phyloP scores from a whole-genome alignment of 306 rosid genomes.

The Cajanus cajan region DNA sequence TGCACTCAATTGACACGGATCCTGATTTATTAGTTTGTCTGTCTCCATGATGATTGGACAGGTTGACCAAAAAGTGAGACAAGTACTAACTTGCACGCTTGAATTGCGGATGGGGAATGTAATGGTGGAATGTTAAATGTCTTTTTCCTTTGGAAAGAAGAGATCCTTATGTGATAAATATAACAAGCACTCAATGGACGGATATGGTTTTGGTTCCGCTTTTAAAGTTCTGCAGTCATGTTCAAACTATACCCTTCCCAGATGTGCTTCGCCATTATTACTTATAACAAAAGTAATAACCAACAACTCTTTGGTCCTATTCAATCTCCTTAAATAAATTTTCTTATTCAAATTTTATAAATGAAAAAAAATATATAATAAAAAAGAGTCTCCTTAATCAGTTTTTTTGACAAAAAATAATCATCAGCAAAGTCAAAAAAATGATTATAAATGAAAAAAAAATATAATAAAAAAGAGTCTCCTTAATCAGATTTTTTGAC shows the following conservation, averaged over 20 bases:
- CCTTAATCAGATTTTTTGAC: no score
- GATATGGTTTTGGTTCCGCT: conserved; percentile 26
- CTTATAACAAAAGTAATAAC: not conserved
- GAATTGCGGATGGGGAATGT: conserved; percentile 15
- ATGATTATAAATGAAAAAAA: no score
- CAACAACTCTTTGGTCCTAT: no score
- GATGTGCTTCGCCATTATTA: conserved; percentile 1
- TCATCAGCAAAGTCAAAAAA: no score
- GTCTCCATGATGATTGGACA: conserved; percentile 41
- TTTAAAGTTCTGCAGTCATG: conserved; percentile 13
- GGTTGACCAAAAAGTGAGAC: conserved; percentile 34
- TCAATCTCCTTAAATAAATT: no score
- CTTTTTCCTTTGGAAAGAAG: conserved; percentile 30
- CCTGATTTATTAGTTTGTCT: conserved; percentile 27
- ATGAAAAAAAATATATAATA: no score
- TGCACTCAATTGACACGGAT: conserved; percentile 21
- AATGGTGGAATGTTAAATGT: conserved; percentile 30
- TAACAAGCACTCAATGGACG: conserved; percentile 5
- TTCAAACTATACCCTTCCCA: conserved; percentile 6
- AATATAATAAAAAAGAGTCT: no score
- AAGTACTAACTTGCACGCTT: conserved; percentile 29
- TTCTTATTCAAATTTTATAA: no score
- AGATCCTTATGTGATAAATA: conserved; percentile 5
- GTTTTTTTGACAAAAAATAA: no score
- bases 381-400: no score